These are phyloP conservation scores for Hibiscus mutabilis DNA, from an alignment of 345 rosid species.

Conservation along the genomic window DNA sequence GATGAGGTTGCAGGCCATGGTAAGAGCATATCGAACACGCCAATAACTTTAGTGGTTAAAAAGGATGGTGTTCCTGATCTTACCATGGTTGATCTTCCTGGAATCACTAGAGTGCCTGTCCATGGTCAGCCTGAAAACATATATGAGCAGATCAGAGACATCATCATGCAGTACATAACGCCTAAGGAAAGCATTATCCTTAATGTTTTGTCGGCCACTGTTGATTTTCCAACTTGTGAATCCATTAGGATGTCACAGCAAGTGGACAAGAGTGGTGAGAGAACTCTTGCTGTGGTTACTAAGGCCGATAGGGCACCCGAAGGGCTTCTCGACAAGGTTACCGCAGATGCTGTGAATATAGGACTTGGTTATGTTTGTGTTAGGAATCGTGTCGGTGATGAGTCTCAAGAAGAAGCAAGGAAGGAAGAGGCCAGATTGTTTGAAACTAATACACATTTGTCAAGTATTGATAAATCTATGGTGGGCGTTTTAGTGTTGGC, in stretches of 20 bases:
- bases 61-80: neutral
- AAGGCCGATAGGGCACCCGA: neutral
- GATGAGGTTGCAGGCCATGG: neutral
- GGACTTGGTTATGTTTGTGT: neutral
- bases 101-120: neutral
- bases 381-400: neutral
- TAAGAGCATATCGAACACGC: neutral
- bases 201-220: neutral
- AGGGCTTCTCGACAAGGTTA: neutral
- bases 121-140: neutral
- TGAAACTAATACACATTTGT: neutral
- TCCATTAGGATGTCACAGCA: neutral
- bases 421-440: neutral
- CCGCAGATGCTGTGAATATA: neutral
- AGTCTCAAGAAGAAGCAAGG: neutral
- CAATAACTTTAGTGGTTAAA: neutral
- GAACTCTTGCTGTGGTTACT: neutral
- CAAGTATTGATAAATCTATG: neutral
- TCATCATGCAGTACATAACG: neutral
- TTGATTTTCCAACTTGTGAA: neutral
- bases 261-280: neutral
- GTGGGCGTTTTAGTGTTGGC: neutral
- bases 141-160: neutral
- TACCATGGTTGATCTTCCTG: neutral
- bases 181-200: neutral